phyloP scores from a whole-genome alignment of 176 grass and related monocot genomes.

The Elaeis guineensis region DNA sequence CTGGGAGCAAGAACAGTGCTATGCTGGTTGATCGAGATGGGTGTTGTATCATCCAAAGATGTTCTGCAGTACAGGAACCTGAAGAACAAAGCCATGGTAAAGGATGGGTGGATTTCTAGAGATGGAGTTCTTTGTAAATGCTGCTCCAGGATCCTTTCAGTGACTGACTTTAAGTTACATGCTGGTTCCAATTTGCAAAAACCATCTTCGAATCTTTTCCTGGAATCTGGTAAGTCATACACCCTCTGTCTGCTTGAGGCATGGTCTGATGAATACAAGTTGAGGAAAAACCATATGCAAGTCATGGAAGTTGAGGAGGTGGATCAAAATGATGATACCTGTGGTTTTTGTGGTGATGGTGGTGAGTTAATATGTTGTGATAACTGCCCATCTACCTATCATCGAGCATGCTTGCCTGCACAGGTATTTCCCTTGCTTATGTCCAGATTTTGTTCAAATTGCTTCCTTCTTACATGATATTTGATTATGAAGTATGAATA shows the following conservation, averaged over 20 bases:
- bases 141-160: constrained; percentile 52
- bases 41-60: constrained; percentile 77
- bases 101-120: constrained; percentile 77
- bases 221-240: constrained; percentile 86
- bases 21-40: constrained; percentile 91
- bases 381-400: constrained; percentile 93
- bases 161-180: constrained; percentile 79
- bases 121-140: constrained; percentile 85
- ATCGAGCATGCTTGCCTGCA: constrained; percentile 66
- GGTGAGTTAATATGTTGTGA: constrained; percentile 98
- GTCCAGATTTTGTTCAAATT: background rate
- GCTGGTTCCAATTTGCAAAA: constrained; percentile 56
- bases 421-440: constrained; percentile 47
- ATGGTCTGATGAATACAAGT: constrained; percentile 81
- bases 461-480: background rate
- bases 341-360: constrained; percentile 93
- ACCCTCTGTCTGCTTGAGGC: constrained; percentile 80
- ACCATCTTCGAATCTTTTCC: constrained; percentile 64
- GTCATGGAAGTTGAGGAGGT: constrained; percentile 42
- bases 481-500: constrained; percentile 15
- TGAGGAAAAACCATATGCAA: constrained; percentile 41
- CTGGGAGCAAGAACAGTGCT: constrained; percentile 79
- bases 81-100: constrained; percentile 49
- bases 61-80: constrained; percentile 70
- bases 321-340: constrained; percentile 94